These are phyloP conservation scores for Hyphopichia wangnamkhiaoensis DNA, from an alignment of 1,139 yeast genomes.

Conservation along the genomic window DNA sequence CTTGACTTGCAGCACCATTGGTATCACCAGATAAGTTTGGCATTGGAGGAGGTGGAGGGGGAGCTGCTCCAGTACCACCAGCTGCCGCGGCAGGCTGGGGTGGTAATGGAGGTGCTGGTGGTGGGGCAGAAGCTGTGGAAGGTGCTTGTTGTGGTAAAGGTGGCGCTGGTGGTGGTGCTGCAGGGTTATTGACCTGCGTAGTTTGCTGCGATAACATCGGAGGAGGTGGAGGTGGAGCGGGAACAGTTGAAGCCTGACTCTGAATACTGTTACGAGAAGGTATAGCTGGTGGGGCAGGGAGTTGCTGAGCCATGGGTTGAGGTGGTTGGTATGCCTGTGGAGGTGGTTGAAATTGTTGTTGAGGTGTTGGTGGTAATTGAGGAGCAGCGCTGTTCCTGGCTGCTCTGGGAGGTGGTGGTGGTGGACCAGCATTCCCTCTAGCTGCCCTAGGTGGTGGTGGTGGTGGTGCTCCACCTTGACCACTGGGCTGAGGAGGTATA, in stretches of 20 bases:
- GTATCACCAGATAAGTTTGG: constrained; percentile 21
- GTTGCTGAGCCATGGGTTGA: constrained; percentile 9
- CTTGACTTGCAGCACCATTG: constrained; percentile 19
- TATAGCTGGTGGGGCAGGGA: background rate
- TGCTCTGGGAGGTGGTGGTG: constrained; percentile 26
- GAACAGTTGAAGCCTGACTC: constrained; percentile 7
- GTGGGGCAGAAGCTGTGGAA: constrained; percentile 9
- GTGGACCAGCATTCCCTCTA: constrained; percentile 19
- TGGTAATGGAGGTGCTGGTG: constrained; percentile 26
- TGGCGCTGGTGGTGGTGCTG: constrained; percentile 18
- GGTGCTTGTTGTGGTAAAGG: constrained; percentile 11
- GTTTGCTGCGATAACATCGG: constrained; percentile 12
- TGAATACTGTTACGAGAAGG: constrained; percentile 16
- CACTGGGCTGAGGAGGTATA: constrained; percentile 29
- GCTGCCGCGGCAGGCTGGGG: constrained; percentile 25
- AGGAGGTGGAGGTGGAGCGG: constrained; percentile 13
- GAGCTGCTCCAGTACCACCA: constrained; percentile 22
- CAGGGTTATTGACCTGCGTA: constrained; percentile 16
- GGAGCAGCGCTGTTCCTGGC: constrained; percentile 6
- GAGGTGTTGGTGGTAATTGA: constrained; percentile 6
- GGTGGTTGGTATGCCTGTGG: constrained; percentile 10
- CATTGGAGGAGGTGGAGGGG: constrained; percentile 39
- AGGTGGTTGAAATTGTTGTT: background rate
- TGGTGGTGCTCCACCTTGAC: constrained; percentile 21
- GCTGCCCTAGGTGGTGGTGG: constrained; percentile 27